Evolutionary conservation across 1,139 yeast species (phyloP).

Genomic region (Kurtzmaniella quercitrusa): DNA sequence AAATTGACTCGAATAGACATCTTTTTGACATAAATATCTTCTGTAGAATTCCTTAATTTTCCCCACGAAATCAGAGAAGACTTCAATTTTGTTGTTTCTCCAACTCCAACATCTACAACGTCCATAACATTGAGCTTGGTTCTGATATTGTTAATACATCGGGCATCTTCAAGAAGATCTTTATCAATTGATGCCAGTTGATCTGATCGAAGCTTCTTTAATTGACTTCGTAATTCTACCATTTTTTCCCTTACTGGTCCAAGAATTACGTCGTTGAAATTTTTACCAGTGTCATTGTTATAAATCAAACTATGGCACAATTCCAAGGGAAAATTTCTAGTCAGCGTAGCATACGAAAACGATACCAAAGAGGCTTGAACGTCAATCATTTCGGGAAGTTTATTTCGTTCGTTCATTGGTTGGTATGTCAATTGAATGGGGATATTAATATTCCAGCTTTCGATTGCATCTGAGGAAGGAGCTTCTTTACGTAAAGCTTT

Average conservation of each 20-base stretch:
- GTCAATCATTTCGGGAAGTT: conserved; percentile 26
- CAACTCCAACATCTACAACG: not conserved
- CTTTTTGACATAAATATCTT: not conserved
- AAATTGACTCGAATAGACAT: not conserved
- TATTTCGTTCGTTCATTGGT: conserved; percentile 9
- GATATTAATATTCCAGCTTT: conserved; percentile 26
- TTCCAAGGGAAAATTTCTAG: conserved; percentile 36
- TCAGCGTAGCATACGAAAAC: conserved; percentile 28
- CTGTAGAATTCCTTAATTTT: not conserved
- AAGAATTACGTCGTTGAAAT: conserved; percentile 20
- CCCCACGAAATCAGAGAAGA: not conserved
- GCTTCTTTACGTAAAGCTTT: conserved; percentile 15
- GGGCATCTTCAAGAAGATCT: conserved; percentile 27
- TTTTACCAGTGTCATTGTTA: conserved; percentile 21
- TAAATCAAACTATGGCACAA: conserved; percentile 37
- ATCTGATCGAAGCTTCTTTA: conserved; percentile 18
- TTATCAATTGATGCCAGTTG: conserved; percentile 25
- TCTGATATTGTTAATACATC: conserved; percentile 5
- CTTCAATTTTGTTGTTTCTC: not conserved
- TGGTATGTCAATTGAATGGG: conserved; percentile 23
- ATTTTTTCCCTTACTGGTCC: conserved; percentile 19
- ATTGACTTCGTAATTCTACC: conserved; percentile 14
- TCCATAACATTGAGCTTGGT: conserved; percentile 2
- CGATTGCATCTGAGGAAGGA: conserved; percentile 9
- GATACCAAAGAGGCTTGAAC: conserved; percentile 30